Conservation (phyloP, 371 early-diverging fungal genomes). For the Sporodiniella umbellata region DNA sequence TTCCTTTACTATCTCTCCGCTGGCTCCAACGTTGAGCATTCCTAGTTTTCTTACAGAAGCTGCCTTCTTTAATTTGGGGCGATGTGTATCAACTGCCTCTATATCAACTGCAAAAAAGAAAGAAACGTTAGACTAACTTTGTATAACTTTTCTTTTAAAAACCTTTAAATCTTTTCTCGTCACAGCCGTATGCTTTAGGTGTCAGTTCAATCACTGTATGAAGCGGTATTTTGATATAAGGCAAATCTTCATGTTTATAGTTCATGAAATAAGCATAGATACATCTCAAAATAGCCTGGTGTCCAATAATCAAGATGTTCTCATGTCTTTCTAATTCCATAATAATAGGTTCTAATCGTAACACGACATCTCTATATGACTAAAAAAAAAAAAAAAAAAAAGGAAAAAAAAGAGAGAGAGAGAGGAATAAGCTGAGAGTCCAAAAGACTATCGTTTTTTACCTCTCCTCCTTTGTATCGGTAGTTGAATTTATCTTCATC, state of each 20-base stretch:
- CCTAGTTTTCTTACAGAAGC: conserved; percentile 12
- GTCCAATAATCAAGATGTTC: conserved; percentile 94
- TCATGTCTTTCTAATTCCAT: conserved; percentile 97
- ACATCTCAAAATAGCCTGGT: conserved; percentile 92
- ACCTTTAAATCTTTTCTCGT: conserved; percentile 81
- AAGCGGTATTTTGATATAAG: conserved; percentile 94
- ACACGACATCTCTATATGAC: conserved; percentile 76
- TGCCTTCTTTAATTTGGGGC: conserved; percentile 42
- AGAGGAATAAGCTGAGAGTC: too few relatives aligned
- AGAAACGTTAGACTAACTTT: too few relatives aligned
- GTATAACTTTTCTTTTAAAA: too few relatives aligned
- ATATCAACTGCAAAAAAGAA: conserved; percentile 55
- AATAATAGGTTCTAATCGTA: conserved; percentile 74
- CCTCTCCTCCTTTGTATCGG: conserved; percentile 94
- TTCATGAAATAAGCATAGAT: conserved; percentile 94
- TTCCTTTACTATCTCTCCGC: conserved; percentile 49
- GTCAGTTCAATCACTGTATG: conserved; percentile 95
- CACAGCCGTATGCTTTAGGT: conserved; percentile 93
- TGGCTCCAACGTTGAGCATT: conserved; percentile 31
- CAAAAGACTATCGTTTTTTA: too few relatives aligned
- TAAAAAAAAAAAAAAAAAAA: conserved; percentile 4
- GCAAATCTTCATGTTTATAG: conserved; percentile 86
- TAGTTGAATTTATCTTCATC: conserved; percentile 95
- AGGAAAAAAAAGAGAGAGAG: too few relatives aligned
- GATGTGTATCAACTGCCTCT: conserved; percentile 85